phyloP scores from a whole-genome alignment of 805 yeast genomes.

The Ogataea pini region DNA sequence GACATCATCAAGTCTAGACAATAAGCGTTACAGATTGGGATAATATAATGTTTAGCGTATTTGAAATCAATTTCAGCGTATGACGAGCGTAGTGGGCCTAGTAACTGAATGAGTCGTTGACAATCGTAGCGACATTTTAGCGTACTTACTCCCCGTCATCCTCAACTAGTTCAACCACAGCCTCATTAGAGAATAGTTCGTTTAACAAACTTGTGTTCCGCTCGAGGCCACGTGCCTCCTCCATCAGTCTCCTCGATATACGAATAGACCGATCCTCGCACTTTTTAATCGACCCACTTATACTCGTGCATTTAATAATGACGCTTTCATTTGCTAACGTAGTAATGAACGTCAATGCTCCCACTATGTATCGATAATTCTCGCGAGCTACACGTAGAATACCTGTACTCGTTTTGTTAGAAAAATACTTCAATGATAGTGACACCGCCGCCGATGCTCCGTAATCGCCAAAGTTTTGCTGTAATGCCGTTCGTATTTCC shows the following conservation, averaged over 20 bases:
- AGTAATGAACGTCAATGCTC: constrained; percentile 61
- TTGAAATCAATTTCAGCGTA: no score
- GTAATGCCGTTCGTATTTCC: constrained; percentile 56
- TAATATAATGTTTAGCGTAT: neutral
- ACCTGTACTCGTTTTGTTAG: constrained; percentile 79
- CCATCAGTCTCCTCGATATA: constrained; percentile 42
- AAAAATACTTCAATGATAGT: constrained; percentile 66
- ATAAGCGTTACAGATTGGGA: constrained; percentile 35
- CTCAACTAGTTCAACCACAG: neutral
- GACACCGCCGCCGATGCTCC: constrained; percentile 67
- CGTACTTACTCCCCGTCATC: neutral
- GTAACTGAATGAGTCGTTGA: no score
- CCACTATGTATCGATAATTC: constrained; percentile 59
- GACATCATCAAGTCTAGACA: constrained; percentile 92
- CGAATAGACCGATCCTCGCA: constrained; percentile 71
- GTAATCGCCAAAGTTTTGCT: constrained; percentile 72
- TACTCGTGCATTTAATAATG: constrained; percentile 61
- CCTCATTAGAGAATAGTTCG: neutral
- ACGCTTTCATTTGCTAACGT: constrained; percentile 50
- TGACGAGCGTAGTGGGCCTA: no score
- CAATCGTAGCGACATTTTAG: no score
- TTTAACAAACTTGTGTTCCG: neutral
- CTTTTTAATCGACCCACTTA: constrained; percentile 86
- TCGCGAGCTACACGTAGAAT: constrained; percentile 76
- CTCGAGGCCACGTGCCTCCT: constrained; percentile 17